These are phyloP conservation scores for Tillandsia fasciculata DNA, from an alignment of 176 grass and related monocot species.

Conservation along the genomic window DNA sequence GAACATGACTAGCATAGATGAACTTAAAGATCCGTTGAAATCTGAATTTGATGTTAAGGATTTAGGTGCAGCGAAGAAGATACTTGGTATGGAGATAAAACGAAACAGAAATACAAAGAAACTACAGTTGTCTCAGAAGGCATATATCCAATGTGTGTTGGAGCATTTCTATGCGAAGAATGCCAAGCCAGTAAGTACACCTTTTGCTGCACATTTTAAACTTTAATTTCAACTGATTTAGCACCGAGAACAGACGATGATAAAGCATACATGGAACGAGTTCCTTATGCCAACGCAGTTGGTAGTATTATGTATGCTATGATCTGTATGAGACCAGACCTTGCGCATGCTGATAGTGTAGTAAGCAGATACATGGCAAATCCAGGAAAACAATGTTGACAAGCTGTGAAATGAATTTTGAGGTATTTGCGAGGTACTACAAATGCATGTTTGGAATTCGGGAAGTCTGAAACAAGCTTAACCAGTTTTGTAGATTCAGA, in stretches of 20 bases:
- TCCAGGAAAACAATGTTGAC: not conserved
- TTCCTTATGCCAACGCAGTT: not conserved
- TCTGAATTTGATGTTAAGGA: constrained; percentile 13
- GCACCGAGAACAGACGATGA: not conserved
- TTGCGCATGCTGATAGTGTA: not conserved
- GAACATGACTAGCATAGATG: no score
- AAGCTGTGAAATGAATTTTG: constrained; percentile 4
- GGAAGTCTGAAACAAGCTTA: not conserved
- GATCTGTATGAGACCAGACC: not conserved
- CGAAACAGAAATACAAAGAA: not conserved
- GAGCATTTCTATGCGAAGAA: constrained; percentile 3
- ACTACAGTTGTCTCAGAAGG: constrained; percentile 9
- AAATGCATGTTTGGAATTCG: not conserved
- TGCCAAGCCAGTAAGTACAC: not conserved
- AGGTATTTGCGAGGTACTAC: not conserved
- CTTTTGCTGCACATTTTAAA: constrained; percentile 14
- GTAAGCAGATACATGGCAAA: constrained; percentile 9
- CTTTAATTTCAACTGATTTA: not conserved
- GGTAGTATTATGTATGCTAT: constrained; percentile 16
- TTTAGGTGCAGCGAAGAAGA: not conserved
- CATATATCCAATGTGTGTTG: constrained; percentile 11
- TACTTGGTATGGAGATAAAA: not conserved
- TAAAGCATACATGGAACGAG: not conserved
- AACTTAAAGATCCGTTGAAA: not conserved
- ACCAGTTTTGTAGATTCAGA: not conserved